These are phyloP conservation scores for Alternaria sp. DNA, from an alignment of 2,329 filamentous ascomycete species.

Conservation along the genomic window DNA sequence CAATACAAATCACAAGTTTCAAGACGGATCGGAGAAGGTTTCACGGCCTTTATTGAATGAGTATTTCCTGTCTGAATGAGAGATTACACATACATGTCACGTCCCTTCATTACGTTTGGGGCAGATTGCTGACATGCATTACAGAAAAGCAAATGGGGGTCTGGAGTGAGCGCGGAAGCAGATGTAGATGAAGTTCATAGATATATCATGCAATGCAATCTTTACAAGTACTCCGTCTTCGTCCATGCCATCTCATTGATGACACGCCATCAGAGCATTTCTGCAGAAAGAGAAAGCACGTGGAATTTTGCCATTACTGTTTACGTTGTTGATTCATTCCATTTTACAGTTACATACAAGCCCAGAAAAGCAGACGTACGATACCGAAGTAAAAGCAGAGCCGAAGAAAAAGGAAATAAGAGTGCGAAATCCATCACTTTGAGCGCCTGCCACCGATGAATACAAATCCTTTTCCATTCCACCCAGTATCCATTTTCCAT, in stretches of 20 bases:
- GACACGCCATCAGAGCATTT: no score
- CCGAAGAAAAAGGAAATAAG: not conserved
- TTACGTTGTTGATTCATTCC: not conserved
- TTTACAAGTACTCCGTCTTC: no score
- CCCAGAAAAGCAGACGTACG: not conserved
- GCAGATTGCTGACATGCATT: not conserved
- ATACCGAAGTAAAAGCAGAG: not conserved
- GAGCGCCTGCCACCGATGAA: conserved; percentile 2
- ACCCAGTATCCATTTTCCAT: conserved; percentile 4
- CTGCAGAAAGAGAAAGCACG: no score
- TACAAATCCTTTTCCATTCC: not conserved
- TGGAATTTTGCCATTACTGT: no score
- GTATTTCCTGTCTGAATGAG: conserved; percentile 3
- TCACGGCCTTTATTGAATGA: conserved; percentile 39
- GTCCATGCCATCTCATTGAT: no score
- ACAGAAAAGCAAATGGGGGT: no score
- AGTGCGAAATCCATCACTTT: not conserved
- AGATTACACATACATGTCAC: not conserved
- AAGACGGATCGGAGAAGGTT: conserved; percentile 46
- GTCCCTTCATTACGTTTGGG: not conserved
- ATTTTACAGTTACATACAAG: not conserved
- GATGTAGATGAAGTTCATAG: no score
- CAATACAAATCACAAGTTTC: conserved; percentile 36
- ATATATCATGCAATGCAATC: no score
- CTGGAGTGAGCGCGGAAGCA: no score